These are phyloP conservation scores for Psilocybe cubensis DNA, from an alignment of 768 basidiomycete species.

Conservation along the genomic window DNA sequence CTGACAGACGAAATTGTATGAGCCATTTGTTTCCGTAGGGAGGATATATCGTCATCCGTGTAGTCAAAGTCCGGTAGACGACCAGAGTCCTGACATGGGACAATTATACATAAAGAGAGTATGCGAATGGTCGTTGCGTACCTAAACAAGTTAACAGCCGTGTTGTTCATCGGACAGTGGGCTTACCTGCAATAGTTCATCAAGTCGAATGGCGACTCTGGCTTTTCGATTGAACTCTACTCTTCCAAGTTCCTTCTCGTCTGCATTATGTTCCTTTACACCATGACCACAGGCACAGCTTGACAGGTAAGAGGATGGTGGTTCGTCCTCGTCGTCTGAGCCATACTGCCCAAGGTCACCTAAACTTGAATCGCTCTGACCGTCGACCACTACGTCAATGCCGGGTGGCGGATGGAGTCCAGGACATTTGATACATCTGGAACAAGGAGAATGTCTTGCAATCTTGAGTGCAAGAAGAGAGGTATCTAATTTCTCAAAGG, in stretches of 20 bases:
- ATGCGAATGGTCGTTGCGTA: background rate
- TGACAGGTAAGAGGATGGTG: conserved; percentile 56
- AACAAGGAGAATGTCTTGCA: conserved; percentile 79
- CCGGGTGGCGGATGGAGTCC: conserved; percentile 69
- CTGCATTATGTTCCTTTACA: conserved; percentile 67
- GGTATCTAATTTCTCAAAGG: conserved; percentile 49
- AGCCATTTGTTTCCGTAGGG: conserved; percentile 73
- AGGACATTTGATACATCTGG: conserved; percentile 64
- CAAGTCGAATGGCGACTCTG: conserved; percentile 77
- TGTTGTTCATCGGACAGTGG: conserved; percentile 3
- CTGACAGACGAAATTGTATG: conserved; percentile 53
- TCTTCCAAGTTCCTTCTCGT: conserved; percentile 54
- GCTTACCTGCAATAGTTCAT: conserved; percentile 80
- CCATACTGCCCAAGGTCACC: conserved; percentile 66
- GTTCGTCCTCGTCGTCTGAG: conserved; percentile 75
- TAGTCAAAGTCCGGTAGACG: conserved; percentile 83
- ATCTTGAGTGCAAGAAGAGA: conserved; percentile 71
- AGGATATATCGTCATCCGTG: conserved; percentile 67
- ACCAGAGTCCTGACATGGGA: conserved; percentile 61
- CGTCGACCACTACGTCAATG: conserved; percentile 63
- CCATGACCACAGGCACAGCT: conserved; percentile 74
- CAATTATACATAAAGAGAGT: conserved; percentile 1
- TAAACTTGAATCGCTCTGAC: conserved; percentile 50
- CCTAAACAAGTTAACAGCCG: conserved; percentile 6
- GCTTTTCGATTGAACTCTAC: conserved; percentile 74